These are phyloP conservation scores for Polytolypa hystricis DNA, from an alignment of 2,329 filamentous ascomycete genomes.

Conservation along the genomic window DNA sequence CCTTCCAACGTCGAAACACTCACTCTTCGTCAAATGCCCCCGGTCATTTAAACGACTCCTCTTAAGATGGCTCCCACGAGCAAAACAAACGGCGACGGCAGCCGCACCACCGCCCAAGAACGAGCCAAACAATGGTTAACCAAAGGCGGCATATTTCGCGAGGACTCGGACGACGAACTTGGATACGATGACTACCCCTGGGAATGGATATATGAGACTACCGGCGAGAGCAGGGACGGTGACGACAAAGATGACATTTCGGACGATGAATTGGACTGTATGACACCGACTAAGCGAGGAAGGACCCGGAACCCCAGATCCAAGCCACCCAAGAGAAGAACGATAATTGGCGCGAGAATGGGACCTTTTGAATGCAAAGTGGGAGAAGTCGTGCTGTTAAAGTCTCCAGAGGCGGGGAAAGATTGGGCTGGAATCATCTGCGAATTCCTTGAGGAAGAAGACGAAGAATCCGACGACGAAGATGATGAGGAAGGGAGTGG, in stretches of 20 bases:
- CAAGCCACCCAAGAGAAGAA: slow-evolving; percentile 23
- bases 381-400: slow-evolving; percentile 76
- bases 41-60: too few relatives aligned
- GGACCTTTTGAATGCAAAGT: slow-evolving; percentile 68
- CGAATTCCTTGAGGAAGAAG: slow-evolving; percentile 64
- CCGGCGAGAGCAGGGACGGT: slow-evolving; percentile 16
- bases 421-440: slow-evolving; percentile 88
- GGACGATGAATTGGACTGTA: slow-evolving; percentile 5
- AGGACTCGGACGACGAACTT: slow-evolving; percentile 83
- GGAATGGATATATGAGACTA: slow-evolving; percentile 62
- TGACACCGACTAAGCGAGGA: slow-evolving; percentile 5
- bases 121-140: slow-evolving; percentile 40
- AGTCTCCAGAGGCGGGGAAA: slow-evolving; percentile 74
- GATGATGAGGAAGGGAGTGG: slow-evolving; percentile 53
- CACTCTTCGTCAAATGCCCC: too few relatives aligned
- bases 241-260: slow-evolving; percentile 10
- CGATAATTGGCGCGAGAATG: slow-evolving; percentile 72
- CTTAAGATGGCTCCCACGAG: slow-evolving; percentile 20
- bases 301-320: slow-evolving; percentile 15
- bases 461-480: slow-evolving; percentile 53
- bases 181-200: slow-evolving; percentile 60
- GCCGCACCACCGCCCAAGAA: slow-evolving; percentile 18
- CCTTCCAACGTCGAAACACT: too few relatives aligned
- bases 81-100: slow-evolving; percentile 8
- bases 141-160: slow-evolving; percentile 53